Base-by-base conservation (phyloP, 768 basidiomycete species). In the Boletus insuetus region DNA sequence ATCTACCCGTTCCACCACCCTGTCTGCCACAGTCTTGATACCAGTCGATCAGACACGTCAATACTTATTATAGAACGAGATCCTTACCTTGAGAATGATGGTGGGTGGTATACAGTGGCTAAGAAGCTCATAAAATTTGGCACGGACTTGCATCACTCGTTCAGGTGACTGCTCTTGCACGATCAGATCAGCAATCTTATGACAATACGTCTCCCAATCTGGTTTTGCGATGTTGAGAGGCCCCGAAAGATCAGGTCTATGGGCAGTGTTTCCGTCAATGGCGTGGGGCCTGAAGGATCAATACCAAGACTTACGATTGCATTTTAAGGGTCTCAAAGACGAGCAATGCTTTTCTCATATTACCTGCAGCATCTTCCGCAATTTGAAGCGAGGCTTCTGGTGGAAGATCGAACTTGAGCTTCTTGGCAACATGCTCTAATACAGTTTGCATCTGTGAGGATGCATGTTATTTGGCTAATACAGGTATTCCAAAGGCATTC, bases 171-270 rank as follows among this genome's bases (percentile, higher is more conserved):
- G 97, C 64, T 97, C 93, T 57, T 83, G 79, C 17, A 98, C 75
- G 58, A 99, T 94, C 65, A 91, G 74, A 69, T 95, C 93, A 14
- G 89, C 94, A 12, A 98, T 86, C 68, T 94, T 93, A 61, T 86
- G 79, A 62, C 95, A 97, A 68, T 97, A 99, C 12, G 89, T 91
- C 71, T 99, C 97, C 97, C 97, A 99, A 67, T 99, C 97, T n/a
- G 97, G 94, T 72, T 98, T 94, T 14, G 94, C 93, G 53, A 96
- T 93, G 34, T 81, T 79, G 53, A 94, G 73, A 38, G 88, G 75
- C 32, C 90, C 89, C 6, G 84, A 81, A 38, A 96, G 78, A 69
- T 94, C 90, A n/a, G 91, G 89, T 52, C 91, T 93, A 63, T 13
- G 46, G 54, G 9, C 24, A 48, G 51, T 37, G 46, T 49, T 46